Base-by-base conservation (phyloP, 1,284 basidiomycete genomes). In the Heterobasidion occidentale region DNA sequence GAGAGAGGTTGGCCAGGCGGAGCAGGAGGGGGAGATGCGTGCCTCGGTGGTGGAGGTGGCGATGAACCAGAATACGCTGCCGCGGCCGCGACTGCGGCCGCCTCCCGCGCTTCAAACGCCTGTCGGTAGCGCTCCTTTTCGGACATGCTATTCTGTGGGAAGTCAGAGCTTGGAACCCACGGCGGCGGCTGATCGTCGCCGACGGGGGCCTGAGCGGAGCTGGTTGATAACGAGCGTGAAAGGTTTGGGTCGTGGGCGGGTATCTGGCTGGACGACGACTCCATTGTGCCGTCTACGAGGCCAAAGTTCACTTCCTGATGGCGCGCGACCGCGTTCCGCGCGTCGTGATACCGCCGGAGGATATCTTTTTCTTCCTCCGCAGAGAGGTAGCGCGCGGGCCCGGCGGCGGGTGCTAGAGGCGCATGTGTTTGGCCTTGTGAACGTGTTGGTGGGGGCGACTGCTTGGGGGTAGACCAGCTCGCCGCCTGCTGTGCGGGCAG, bases 321-420 rank as follows among this genome's bases (percentile, higher is more conserved):
- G 17, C 80, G 77, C 51, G 80, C 79, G 7, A 90, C 89, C 3
- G 88, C 88, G 50, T 72, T 74, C 64, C 81, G 86, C 0, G 88
- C 89, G 52, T 87, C 78, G 45, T 86, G 76, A 63, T 88, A 91
- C 53, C 83, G 76, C 60, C 68, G 73, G 57, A 90, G 66, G 36
- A 83, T 83, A 6, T 80, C 84, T 64, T 90, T 90, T 69, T 82
- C 80, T 59, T 79, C 74, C 74, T 74, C 74, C 0, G 76, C 74
- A 20, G 77, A 70, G 2, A 68, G 70, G 57, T 64, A 64, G 17
- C 56, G 57, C 3, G 58, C 46, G 14, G 50, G 52, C 14, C 15
- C 34, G 6, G 50, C 33, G 6, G 11, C 19, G 12, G 53, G 47
- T 1, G 36, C 11, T 3, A 42, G 3, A 38, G 47, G 47, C 7